Conservation (phyloP, 202 grass and related monocot genomes). For the Carex arenaria region DNA sequence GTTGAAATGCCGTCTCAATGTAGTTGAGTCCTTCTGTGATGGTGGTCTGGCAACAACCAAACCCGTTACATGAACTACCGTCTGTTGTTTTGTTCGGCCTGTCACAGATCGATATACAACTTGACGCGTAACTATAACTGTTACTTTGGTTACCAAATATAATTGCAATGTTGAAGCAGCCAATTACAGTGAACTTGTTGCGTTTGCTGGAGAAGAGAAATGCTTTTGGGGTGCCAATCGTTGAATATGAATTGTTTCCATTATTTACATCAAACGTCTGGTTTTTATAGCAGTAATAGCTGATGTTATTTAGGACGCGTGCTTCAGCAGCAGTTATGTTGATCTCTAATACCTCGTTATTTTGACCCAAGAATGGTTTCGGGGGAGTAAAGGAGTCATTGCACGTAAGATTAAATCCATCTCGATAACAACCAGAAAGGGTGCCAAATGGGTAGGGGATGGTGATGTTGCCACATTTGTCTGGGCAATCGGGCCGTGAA, state of each 20-base stretch:
- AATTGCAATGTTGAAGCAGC: conserved; percentile 28
- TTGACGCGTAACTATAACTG: neutral
- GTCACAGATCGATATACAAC: conserved; percentile 39
- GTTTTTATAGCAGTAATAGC: conserved; percentile 14
- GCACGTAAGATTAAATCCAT: conserved; percentile 42
- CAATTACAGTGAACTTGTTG: conserved; percentile 54
- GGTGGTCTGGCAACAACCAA: conserved; percentile 49
- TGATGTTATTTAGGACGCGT: conserved; percentile 9
- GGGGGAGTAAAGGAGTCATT: conserved; percentile 23
- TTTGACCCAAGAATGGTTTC: conserved; percentile 4
- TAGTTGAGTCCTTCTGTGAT: conserved; percentile 31
- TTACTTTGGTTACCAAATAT: neutral
- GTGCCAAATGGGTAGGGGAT: conserved; percentile 63
- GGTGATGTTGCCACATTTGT: conserved; percentile 38
- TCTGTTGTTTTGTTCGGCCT: neutral
- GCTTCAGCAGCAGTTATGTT: conserved; percentile 24
- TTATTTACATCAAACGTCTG: neutral
- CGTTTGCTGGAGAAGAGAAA: conserved; percentile 32
- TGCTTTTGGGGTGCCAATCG: neutral
- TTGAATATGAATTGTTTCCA: neutral
- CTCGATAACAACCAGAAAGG: neutral
- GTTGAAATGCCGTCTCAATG: neutral
- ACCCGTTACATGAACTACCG: conserved; percentile 23
- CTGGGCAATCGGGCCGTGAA: conserved; percentile 16
- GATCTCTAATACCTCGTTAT: conserved; percentile 31